Base-by-base conservation (phyloP, 164 flowering plant genomes). In the Aristolochia californica region DNA sequence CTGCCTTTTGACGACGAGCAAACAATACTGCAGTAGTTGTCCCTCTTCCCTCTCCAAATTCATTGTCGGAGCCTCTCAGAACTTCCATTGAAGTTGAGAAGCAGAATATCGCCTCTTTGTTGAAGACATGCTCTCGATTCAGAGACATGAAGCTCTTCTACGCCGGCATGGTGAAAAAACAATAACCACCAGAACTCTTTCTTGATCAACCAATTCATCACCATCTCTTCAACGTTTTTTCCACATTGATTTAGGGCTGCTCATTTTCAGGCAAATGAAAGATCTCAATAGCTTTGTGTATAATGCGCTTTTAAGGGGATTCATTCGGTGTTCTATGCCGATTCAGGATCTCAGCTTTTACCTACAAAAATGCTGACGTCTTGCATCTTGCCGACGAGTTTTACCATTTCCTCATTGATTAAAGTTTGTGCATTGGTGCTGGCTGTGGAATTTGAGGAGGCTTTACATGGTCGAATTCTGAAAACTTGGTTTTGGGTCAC, bases 261-360 rank as follows among this genome's bases (percentile, higher is more conserved):
- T 63, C 26, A 78, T 83, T 23, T 77, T 79, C 67, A 45, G 68
- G 63, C 80, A 76, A 62, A 66, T 81, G 68, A 54, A 66, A n/a
- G 60, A 70, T 11, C 89, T 94, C 48, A 86, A 83, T 63, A 78
- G 73, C 17, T 85, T 78, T 60, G 91, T 83, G 4, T 85, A 82
- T 64, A 87, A 90, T 68, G 88, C 91, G 8, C 54, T 87, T 67
- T 79, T 90, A 2, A 75, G 72, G 61, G 84, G 77, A 43, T 74
- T 63, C 50, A 71, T 77, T 25, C 67, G 60, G 15, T 74, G 83
- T 57, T 49, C 34, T 56, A 53, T 44, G 10, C 84, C 93, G 1
- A 2, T 57, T 53, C 55, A 62, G 45, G 85, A 81, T 17, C 60
- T 82, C 10, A 56, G 66, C 14, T 61, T 65, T 18, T 86, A 78